Evolutionary conservation across 768 basidiomycete species (phyloP), one percentile per base, ranked within the genome.

Genomic region (Kwoniella heveanensis): DNA sequence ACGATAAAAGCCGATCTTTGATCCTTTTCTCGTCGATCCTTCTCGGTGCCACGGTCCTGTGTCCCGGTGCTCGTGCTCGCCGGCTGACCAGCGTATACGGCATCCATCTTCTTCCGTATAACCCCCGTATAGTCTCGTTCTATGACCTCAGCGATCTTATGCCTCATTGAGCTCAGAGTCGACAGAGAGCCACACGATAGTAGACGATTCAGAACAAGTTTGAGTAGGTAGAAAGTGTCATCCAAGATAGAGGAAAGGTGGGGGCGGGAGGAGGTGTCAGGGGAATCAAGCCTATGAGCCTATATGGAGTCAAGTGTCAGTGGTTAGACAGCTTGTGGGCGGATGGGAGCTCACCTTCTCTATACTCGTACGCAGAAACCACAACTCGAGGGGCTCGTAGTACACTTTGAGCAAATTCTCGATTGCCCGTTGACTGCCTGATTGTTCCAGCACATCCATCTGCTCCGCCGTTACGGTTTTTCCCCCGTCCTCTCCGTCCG

Each of bases 191-290:
- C 92, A 0, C 90, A 89, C 0, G 90, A 88, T 19, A 96, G 76
- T 30, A 92, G 80, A 12, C 96, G 86, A 21, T 86, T 83, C 4
- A 93, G 83, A 2, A 94, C 88, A 7, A 87, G 84, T 79, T 96
- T 97, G 63, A 98, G 83, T 61, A 99, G 88, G 80, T 96, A 99
- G 81, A 98, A 99, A 1, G 89, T 90, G 70, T 98, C 96, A 78
- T 99, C 96, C 0, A 83, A 77, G 1, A 77, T 74, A 24, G 82
- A 82, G 0, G 81, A 81, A 26, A 82, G 59, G 62, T 82, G 54
- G 85, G 91, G 44, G 71, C 81, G 48, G 60, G 88, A 85, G 1
- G 87, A 84, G 7, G 84, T 75, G 73, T 97, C 92, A 1, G 86
- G 83, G 15, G 83, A 86, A 25, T 95, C 91, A 47, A 96, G 83